Base-by-base conservation (phyloP, 768 basidiomycete species). In the Boletus subparvulus region DNA sequence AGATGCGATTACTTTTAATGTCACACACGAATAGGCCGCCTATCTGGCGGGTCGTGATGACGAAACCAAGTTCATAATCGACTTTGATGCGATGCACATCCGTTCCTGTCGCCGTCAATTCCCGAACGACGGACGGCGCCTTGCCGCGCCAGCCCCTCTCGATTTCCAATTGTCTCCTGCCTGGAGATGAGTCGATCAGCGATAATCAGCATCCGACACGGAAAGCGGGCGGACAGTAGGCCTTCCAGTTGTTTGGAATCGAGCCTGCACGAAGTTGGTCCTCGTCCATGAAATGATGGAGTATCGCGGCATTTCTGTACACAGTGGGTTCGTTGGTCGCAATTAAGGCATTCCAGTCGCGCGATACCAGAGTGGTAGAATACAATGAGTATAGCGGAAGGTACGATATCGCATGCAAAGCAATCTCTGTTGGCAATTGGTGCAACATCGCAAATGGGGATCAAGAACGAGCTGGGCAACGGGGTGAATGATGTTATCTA, bases 11-110 rank as follows among this genome's bases (percentile, higher is more conserved):
- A 1, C 68, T 74, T 7, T 78, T 68, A 26, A 89, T 65, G 64
- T 87, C 84, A 10, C 76, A 76, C 1, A 92, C 88, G 1, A 63
- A 59, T 10, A 92, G 62, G 0, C 88, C 87, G 0, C 88, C 88
- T 11, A 59, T 55, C 7, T 68, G 67, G 42, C 75, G 75, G 0
- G 88, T 90, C 4, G 80, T 79, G 41, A 92, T 80, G 48, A 87
- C 73, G 24, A 86, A 75, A 4, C 83, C 81, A 11, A 75, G 76
- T 33, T 75, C 69, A 62, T 88, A 83, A 54, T 93, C 91, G 21
- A 88, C 79, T 71, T 92, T 92, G 73, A 92, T 83, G 8, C 88
- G 83, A 69, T 92, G 88, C 0, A 88, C 83, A 5, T 66, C 62
- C 26, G 61, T 59, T 21, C 78, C 74, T 7, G 74, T 62, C 9